A percentile compares a stretch with the other conserved stretches of the same genome.
These are phyloP conservation scores for Corylus avellana DNA, from an alignment of 306 rosid species.

Conservation along the genomic window DNA sequence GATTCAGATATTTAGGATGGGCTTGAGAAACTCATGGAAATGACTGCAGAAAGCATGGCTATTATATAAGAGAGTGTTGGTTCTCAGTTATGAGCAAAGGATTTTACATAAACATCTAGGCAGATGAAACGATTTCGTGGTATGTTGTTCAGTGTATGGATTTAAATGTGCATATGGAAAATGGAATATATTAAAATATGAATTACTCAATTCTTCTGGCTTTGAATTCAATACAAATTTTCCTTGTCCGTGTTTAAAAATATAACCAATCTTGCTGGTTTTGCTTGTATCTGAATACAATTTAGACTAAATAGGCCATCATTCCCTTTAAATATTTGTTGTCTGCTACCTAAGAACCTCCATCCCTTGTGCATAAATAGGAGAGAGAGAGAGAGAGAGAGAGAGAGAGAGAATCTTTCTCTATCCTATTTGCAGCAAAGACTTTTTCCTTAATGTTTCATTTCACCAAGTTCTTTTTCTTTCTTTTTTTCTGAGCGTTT, in stretches of 20 bases:
- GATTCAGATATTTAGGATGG: background rate
- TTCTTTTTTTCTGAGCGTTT: background rate
- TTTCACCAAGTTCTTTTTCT: too few species aligned
- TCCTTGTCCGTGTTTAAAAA: background rate
- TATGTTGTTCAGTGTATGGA: background rate
- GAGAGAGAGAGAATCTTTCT: background rate
- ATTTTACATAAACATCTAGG: background rate
- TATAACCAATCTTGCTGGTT: background rate
- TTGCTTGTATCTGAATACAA: background rate
- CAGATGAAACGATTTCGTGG: background rate
- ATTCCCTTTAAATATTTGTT: slow-evolving; percentile 10
- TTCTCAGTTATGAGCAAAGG: background rate
- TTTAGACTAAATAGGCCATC: background rate
- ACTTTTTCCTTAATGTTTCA: background rate
- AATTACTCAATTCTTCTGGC: background rate
- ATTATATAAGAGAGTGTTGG: background rate
- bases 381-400: background rate
- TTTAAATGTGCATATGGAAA: background rate
- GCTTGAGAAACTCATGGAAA: background rate
- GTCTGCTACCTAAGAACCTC: background rate
- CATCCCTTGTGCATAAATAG: background rate
- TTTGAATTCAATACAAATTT: background rate
- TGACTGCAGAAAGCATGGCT: background rate
- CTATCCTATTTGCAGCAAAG: background rate
- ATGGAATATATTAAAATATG: background rate